These are phyloP conservation scores for Orbilia oligospora DNA, from an alignment of 2,329 filamentous ascomycete genomes.

Conservation along the genomic window DNA sequence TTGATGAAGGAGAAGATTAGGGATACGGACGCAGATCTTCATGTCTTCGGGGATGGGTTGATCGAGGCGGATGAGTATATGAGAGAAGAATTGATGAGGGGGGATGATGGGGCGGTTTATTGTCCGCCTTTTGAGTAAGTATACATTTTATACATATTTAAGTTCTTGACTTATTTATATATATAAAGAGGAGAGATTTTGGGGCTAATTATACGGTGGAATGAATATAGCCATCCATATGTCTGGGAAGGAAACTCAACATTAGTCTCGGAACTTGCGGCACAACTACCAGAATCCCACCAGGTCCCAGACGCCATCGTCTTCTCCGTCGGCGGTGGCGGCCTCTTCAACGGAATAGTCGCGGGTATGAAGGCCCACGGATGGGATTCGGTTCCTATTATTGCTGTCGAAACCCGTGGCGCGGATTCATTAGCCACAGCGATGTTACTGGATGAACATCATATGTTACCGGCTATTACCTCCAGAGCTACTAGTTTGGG, in stretches of 20 bases:
- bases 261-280: slow-evolving; percentile 72
- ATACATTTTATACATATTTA: too few relatives aligned
- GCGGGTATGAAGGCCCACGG: slow-evolving; percentile 74
- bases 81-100: slow-evolving; percentile 71
- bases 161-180: too few relatives aligned
- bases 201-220: background rate
- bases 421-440: slow-evolving; percentile 79
- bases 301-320: slow-evolving; percentile 77
- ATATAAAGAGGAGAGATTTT: background rate
- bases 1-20: slow-evolving; percentile 80
- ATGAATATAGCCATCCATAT: slow-evolving; percentile 66
- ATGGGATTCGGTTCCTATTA: slow-evolving; percentile 70
- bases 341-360: slow-evolving; percentile 82
- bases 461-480: slow-evolving; percentile 79
- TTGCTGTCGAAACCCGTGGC: slow-evolving; percentile 83
- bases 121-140: slow-evolving; percentile 74
- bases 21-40: slow-evolving; percentile 77
- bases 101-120: slow-evolving; percentile 73
- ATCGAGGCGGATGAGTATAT: slow-evolving; percentile 79
- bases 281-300: slow-evolving; percentile 65
- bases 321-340: slow-evolving; percentile 85
- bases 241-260: slow-evolving; percentile 78
- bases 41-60: slow-evolving; percentile 78
- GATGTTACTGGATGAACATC: slow-evolving; percentile 72
- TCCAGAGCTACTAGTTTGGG: slow-evolving; percentile 82